Evolutionary conservation across 2,329 filamentous ascomycete genomes (phyloP), one percentile per base, ranked within the genome.

Genomic region (Fusarium nisikadoi): DNA sequence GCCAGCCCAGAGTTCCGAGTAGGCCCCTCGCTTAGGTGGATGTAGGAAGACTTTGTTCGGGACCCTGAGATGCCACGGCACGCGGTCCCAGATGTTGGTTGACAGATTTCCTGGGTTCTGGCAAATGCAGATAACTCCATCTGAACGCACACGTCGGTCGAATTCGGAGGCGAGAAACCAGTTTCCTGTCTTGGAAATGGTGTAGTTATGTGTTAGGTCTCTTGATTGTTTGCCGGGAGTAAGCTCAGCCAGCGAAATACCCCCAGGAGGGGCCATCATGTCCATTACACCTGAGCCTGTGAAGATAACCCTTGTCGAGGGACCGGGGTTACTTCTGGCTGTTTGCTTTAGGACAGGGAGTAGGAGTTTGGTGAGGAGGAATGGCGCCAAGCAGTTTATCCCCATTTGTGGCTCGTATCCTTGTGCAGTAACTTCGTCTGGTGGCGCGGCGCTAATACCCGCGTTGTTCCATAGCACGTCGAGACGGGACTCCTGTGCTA

Each of bases 401-500:
- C 81, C 81, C 1, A 81, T 57, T 36, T 79, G 73, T 0, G 72
- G 46, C 55, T 83, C 81, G 8, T 81, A 49, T 11, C 77, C 79
- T 38, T 83, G 81, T 13, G 59, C 53, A 2, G 42, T 42, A 11
- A 54, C 53, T 19, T 63, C 43, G 1, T 63, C 7, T 4, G 9
- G 5, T 0, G 56, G 61, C 13, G 25, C 25, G 1, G 54, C 52
- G 8, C 70, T 65, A 0, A 47, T 69, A 0, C 74, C 74, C 0
- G 83, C 82, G 13, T 84, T 83, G 58, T 84, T 83, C 76, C 78
- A 83, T 1, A 87, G 75, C 1, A 87, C 80, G 43, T 86, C 81
- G 0, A 86, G 80, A 3, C 80, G 74, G 4, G 75, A 67, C 60
- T 87, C 84, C 7, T 80, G 77, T 1, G 61, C 49, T 0, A 79